Conservation (phyloP, 306 rosid genomes). For the Amphicarpaea edgeworthii region DNA sequence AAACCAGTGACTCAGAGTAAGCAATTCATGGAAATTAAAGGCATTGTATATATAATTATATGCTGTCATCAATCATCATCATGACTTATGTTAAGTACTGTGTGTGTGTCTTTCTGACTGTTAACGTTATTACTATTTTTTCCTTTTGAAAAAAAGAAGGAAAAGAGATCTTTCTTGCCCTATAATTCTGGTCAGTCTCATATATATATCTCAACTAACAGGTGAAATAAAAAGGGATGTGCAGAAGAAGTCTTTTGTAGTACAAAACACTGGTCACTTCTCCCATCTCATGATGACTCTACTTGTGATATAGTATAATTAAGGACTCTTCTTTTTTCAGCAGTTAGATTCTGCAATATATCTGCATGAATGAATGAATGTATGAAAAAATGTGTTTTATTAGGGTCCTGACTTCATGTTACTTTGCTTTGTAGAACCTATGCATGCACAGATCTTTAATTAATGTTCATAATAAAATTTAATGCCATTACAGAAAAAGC, state of each 20-base stretch:
- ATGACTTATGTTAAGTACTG: background rate
- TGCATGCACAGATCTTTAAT: slow-evolving; percentile 8
- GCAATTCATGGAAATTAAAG: slow-evolving; percentile 9
- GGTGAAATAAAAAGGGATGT: slow-evolving; percentile 27
- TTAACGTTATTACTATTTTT: too few relatives aligned
- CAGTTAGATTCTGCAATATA: slow-evolving; percentile 41
- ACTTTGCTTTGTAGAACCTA: background rate
- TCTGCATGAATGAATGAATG: background rate
- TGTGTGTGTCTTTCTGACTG: slow-evolving; percentile 11
- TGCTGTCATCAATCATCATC: too few relatives aligned
- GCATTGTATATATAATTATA: background rate
- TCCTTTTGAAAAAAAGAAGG: background rate
- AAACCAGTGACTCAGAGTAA: background rate
- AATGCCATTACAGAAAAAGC: background rate
- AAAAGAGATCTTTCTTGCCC: slow-evolving; percentile 23
- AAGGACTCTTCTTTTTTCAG: slow-evolving; percentile 24
- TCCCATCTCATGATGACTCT: slow-evolving; percentile 29
- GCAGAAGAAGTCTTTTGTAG: slow-evolving; percentile 27
- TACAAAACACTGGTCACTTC: slow-evolving; percentile 20
- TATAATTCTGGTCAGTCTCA: slow-evolving; percentile 8
- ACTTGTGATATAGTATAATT: slow-evolving; percentile 3
- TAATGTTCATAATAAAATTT: background rate
- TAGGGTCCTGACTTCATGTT: slow-evolving; percentile 30
- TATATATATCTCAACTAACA: slow-evolving; percentile 24
- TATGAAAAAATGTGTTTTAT: slow-evolving; percentile 4